A percentile compares a stretch with the other conserved stretches of the same genome.
Conservation (phyloP, 1,284 basidiomycete genomes). For the Sutorius eximius region DNA sequence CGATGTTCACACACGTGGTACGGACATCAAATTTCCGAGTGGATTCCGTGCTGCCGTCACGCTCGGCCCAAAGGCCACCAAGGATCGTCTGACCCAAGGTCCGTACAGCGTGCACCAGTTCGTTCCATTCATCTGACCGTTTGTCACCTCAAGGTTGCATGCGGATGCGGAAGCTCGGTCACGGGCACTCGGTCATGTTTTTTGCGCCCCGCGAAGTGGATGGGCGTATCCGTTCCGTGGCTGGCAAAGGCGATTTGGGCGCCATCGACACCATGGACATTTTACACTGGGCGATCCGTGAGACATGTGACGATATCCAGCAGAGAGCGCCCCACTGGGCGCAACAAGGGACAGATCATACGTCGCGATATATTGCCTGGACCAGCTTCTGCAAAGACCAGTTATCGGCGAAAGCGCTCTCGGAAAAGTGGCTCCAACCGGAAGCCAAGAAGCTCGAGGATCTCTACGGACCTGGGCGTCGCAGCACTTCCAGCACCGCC, state of each 20-base stretch:
- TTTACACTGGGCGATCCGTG: conserved; percentile 45
- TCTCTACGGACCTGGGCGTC: conserved; percentile 16
- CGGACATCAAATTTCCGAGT: conserved; percentile 52
- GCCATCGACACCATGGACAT: conserved; percentile 36
- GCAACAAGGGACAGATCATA: conserved; percentile 46
- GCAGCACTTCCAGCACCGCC: background rate
- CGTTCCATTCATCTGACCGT: background rate
- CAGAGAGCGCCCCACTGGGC: conserved; percentile 44
- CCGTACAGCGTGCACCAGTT: conserved; percentile 3
- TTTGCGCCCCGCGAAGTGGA: conserved; percentile 47
- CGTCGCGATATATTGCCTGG: conserved; percentile 37
- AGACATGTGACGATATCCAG: conserved; percentile 45
- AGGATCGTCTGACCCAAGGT: conserved; percentile 55
- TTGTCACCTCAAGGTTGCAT: conserved; percentile 38
- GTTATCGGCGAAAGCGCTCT: conserved; percentile 14
- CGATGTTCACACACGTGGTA: conserved; percentile 57
- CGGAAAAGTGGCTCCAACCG: conserved; percentile 36
- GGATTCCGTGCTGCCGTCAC: conserved; percentile 50
- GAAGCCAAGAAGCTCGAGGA: conserved; percentile 40
- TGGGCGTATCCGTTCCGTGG: conserved; percentile 36
- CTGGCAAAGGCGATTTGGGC: conserved; percentile 1
- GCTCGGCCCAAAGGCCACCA: conserved; percentile 50
- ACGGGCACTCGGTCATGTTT: conserved; percentile 48
- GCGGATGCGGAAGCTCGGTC: conserved; percentile 49
- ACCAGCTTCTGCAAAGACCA: conserved; percentile 10